Percentiles rank a stretch among this genome's conserved stretches.
Evolutionary conservation across 371 early-diverging fungal species (phyloP).

Genomic region (Encephalitozoon romaleae): DNA sequence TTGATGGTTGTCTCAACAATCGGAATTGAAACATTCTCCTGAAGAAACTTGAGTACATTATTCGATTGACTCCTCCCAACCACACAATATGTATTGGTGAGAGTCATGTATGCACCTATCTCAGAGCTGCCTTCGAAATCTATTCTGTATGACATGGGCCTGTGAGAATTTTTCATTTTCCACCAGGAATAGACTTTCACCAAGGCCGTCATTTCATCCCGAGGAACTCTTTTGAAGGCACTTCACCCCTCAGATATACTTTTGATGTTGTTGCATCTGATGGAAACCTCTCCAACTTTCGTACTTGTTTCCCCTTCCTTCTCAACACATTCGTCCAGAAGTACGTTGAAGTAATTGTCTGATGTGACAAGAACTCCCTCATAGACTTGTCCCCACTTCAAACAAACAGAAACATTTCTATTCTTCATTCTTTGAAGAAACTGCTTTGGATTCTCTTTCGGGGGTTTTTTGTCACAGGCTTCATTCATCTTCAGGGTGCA

Average conservation of each 20-base stretch:
- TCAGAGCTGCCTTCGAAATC: slow-evolving; percentile 93
- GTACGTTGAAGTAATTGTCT: slow-evolving; percentile 49
- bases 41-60: slow-evolving; percentile 47
- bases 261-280: slow-evolving; percentile 52
- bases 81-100: slow-evolving; percentile 96
- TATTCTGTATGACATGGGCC: slow-evolving; percentile 56
- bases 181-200: not conserved
- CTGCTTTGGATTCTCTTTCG: slow-evolving; percentile 44
- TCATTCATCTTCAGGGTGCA: not conserved
- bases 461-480: not conserved
- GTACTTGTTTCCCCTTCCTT: not conserved
- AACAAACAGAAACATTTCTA: slow-evolving; percentile 20
- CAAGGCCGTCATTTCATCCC: not conserved
- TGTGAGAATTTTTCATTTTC: slow-evolving; percentile 4
- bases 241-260: not conserved
- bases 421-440: slow-evolving; percentile 27
- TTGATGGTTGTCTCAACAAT: slow-evolving; percentile 93
- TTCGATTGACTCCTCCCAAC: slow-evolving; percentile 89
- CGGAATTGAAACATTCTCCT: slow-evolving; percentile 90
- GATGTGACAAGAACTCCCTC: slow-evolving; percentile 24
- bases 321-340: slow-evolving; percentile 31
- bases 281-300: slow-evolving; percentile 29
- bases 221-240: not conserved
- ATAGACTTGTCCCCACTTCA: slow-evolving; percentile 50
- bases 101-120: slow-evolving; percentile 88